phyloP scores from a whole-genome alignment of 306 rosid genomes.

The Benincasa hispida region DNA sequence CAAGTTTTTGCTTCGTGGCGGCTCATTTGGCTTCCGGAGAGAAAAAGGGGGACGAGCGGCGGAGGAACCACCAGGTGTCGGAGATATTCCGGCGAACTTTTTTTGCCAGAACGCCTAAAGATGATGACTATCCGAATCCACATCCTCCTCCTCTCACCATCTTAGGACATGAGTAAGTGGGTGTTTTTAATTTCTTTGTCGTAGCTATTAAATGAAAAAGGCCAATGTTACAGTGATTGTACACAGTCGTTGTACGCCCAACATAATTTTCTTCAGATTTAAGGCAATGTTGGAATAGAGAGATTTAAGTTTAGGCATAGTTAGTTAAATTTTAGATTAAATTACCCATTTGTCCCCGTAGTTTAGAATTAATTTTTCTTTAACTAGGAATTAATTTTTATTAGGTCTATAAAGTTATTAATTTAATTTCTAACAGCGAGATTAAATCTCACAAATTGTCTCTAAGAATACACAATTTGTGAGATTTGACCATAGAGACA shows the following conservation, averaged over 20 bases:
- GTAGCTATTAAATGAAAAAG: background rate
- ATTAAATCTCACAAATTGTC: too few species aligned
- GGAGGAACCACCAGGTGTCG: constrained; percentile 63
- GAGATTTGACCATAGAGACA: too few species aligned
- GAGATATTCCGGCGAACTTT: constrained; percentile 68
- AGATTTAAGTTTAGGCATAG: background rate
- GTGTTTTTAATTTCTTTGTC: background rate
- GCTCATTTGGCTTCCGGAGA: constrained; percentile 92
- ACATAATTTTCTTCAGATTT: background rate
- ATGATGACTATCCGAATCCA: constrained; percentile 26
- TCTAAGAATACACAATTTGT: too few species aligned
- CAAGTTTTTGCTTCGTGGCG: constrained; percentile 74
- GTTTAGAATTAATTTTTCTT: background rate
- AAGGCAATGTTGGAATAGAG: background rate
- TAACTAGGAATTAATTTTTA: background rate
- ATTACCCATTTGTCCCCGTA: background rate
- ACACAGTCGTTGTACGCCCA: background rate
- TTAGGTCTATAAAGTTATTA: too few species aligned
- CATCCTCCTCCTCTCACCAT: constrained; percentile 36
- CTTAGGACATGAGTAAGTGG: constrained; percentile 85
- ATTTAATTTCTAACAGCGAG: too few species aligned
- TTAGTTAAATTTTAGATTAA: background rate
- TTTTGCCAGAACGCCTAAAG: constrained; percentile 35
- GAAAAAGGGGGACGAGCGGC: constrained; percentile 67
- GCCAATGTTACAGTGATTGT: background rate